A percentile compares a stretch with the other conserved stretches of the same genome.
Evolutionary conservation across 176 grass and related monocot genomes (phyloP).

Genomic region (Carex parvula): DNA sequence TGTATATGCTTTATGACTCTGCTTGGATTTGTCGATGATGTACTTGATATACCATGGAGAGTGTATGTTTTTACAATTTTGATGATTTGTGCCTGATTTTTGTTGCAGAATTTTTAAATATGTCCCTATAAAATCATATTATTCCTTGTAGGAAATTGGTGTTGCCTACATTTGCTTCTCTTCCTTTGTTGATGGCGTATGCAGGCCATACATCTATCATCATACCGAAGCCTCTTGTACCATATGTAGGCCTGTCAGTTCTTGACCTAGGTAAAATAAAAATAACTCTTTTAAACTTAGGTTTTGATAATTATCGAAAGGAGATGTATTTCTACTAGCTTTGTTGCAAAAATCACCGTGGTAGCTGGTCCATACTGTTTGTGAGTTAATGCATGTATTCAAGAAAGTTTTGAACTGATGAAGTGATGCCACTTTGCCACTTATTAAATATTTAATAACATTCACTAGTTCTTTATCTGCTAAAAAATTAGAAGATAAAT

Average conservation of each 20-base stretch:
- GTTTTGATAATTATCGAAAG: not conserved
- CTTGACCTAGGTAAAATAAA: constrained; percentile 69
- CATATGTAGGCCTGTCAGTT: constrained; percentile 79
- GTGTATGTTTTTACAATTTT: constrained; percentile 62
- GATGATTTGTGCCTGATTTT: not conserved
- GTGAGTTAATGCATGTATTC: not conserved
- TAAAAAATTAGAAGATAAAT: not conserved
- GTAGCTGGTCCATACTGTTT: not conserved
- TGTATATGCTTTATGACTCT: constrained; percentile 99
- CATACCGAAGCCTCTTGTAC: constrained; percentile 82
- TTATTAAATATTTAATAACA: not conserved
- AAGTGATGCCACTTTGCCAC: not conserved
- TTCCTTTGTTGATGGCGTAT: constrained; percentile 98
- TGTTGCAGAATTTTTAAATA: not conserved
- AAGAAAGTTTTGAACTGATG: not conserved
- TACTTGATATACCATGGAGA: constrained; percentile 98
- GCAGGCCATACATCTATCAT: constrained; percentile 93
- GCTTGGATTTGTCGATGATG: constrained; percentile 99
- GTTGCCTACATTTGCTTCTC: constrained; percentile 73
- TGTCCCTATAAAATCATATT: not conserved
- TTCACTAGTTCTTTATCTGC: not conserved
- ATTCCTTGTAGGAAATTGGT: constrained; percentile 64
- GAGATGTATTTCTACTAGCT: not conserved
- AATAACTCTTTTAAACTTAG: not conserved
- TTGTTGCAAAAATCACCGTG: not conserved